Evolutionary conservation across 108 stramenopile species (phyloP), one percentile per base, ranked within the genome.

Genomic region (Cyclotella choctawhatcheeana): DNA sequence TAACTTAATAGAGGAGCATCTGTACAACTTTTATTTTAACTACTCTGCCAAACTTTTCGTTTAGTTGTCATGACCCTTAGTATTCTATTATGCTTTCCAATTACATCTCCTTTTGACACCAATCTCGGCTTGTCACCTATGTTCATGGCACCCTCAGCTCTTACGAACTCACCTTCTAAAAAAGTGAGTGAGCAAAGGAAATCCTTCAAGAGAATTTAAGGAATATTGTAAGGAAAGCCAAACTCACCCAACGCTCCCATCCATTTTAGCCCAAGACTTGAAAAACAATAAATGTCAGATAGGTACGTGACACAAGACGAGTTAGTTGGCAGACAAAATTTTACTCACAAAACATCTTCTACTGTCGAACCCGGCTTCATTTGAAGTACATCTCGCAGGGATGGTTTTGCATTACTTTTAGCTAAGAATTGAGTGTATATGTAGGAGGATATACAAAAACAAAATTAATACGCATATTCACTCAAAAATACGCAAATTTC

Each of bases 331-430:
- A n/a, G n/a, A 51, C n/a, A 52, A 22, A 10, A 5, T 22, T 22
- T 52, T 10, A n/a, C 51, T 52, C 22, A n/a, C n/a, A 90, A 96
- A 1, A 88, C 86, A 78, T 96, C 92, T 34, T 92, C 86, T 0
- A 96, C 92, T 17, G 91, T 96, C 14, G 92, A 93, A 16, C 95
- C 89, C 12, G 89, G 89, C 58, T 92, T 96, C 89, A 96, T 89
- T 12, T 86, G 44, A 16, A 93, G 40, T 14, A 86, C 88, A 70
- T 93, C 91, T 40, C 91, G 61, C n/a, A 93, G 65, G 6, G 68
- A 67, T 43, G 58, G 64, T 44, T 69, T 65, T 12, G 24, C 17
- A 26, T 67, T 48, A 26, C 37, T 48, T 20, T 82, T 84, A 27
- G 17, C 64, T 25, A 24, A 50, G 13, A 59, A 40, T 1, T 62